Conservation (phyloP, 2,329 filamentous ascomycete species). For the Sarocladiaceae sp. region DNA sequence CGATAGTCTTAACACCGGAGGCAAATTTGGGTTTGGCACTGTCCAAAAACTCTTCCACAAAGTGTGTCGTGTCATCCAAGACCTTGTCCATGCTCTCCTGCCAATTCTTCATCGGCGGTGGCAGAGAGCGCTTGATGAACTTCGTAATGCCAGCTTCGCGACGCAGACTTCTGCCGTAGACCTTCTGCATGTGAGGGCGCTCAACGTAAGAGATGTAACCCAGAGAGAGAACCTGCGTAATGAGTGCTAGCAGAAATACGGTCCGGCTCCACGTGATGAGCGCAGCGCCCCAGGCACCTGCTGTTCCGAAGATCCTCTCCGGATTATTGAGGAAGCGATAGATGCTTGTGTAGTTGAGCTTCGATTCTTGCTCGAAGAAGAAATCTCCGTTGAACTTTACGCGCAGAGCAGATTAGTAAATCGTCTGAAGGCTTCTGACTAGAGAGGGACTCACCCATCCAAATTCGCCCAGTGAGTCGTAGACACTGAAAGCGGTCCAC, state of each 20-base stretch:
- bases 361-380: slow-evolving; percentile 86
- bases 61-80: slow-evolving; percentile 79
- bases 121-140: slow-evolving; percentile 82
- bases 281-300: slow-evolving; percentile 92
- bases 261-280: slow-evolving; percentile 87
- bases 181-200: slow-evolving; percentile 95
- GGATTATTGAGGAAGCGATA: slow-evolving; percentile 98
- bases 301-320: slow-evolving; percentile 87
- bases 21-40: slow-evolving; percentile 80
- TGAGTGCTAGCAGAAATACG: slow-evolving; percentile 80
- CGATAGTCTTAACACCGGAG: slow-evolving; percentile 78
- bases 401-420: not conserved
- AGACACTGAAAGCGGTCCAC: slow-evolving; percentile 91
- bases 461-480: slow-evolving; percentile 93
- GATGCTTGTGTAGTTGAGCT: slow-evolving; percentile 93
- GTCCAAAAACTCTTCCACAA: slow-evolving; percentile 88
- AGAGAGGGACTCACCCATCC: slow-evolving; percentile 63
- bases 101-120: slow-evolving; percentile 76
- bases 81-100: slow-evolving; percentile 85
- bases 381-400: slow-evolving; percentile 85
- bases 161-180: slow-evolving; percentile 82
- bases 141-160: slow-evolving; percentile 87
- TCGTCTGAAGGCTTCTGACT: not conserved
- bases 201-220: slow-evolving; percentile 91
- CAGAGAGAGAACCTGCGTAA: slow-evolving; percentile 81